Evolutionary conservation across 768 basidiomycete species (phyloP).

Genomic region (Hygrocybe punicea): DNA sequence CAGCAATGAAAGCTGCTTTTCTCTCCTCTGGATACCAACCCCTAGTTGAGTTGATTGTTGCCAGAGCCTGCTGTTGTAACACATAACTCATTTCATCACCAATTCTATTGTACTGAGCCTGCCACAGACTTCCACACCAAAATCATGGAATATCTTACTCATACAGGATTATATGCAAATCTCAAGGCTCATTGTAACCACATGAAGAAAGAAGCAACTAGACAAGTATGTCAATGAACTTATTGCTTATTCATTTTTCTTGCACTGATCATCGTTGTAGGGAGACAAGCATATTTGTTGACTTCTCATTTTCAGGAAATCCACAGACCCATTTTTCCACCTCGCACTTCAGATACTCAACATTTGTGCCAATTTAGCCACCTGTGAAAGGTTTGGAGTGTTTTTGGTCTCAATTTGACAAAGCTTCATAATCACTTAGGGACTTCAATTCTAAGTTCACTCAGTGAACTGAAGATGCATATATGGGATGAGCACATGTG

Average conservation of each 20-base stretch:
- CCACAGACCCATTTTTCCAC: conserved; percentile 13
- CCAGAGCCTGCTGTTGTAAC: too few relatives aligned
- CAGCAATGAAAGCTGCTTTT: too few relatives aligned
- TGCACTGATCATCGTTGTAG: neutral
- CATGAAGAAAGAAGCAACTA: neutral
- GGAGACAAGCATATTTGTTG: conserved; percentile 6
- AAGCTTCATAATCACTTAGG: conserved; percentile 24
- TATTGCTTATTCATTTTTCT: neutral
- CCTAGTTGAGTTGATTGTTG: too few relatives aligned
- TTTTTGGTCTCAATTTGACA: conserved; percentile 29
- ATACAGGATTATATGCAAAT: neutral
- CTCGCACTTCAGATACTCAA: conserved; percentile 21
- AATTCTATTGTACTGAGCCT: neutral
- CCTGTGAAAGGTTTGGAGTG: conserved; percentile 31
- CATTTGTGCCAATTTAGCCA: conserved; percentile 31
- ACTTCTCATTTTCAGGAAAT: conserved; percentile 5
- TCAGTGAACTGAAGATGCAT: conserved; percentile 30
- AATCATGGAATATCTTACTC: neutral
- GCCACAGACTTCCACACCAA: neutral
- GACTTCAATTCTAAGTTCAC: conserved; percentile 16
- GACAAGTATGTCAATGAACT: neutral
- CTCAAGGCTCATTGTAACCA: neutral
- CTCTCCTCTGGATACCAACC: too few relatives aligned
- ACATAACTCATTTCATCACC: neutral
- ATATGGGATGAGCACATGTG: conserved; percentile 24